phyloP scores from a whole-genome alignment of 306 rosid species.

The Cyclanthera cordifolia region DNA sequence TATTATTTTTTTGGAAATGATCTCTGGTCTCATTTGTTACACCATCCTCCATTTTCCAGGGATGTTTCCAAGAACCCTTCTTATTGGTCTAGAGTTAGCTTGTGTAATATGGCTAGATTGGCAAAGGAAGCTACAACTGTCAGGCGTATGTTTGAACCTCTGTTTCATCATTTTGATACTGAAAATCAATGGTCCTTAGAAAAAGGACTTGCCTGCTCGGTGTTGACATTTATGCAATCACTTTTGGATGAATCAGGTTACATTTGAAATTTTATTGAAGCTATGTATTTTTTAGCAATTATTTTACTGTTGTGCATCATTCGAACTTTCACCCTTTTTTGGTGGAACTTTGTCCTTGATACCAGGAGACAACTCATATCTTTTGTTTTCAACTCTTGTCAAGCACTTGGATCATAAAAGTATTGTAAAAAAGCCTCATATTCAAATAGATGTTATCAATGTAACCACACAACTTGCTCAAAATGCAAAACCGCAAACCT shows the following conservation, averaged over 20 bases:
- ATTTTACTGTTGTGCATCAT: background rate
- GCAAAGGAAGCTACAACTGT: constrained; percentile 76
- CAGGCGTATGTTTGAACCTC: constrained; percentile 78
- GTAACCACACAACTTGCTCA: constrained; percentile 55
- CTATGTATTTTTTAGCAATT: background rate
- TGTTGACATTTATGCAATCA: constrained; percentile 59
- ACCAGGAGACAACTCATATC: constrained; percentile 69
- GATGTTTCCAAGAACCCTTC: constrained; percentile 52
- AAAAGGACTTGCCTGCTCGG: constrained; percentile 50
- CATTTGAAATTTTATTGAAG: constrained; percentile 12
- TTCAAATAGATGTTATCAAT: constrained; percentile 52
- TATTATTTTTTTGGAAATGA: constrained; percentile 13
- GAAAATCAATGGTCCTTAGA: constrained; percentile 73
- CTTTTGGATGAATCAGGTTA: constrained; percentile 80
- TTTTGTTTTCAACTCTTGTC: constrained; percentile 66
- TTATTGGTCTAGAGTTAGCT: constrained; percentile 84
- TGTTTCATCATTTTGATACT: constrained; percentile 66
- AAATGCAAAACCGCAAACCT: constrained; percentile 50
- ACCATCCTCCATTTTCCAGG: constrained; percentile 35
- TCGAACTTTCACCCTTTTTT: background rate
- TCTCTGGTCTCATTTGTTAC: constrained; percentile 10
- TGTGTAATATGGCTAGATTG: constrained; percentile 61
- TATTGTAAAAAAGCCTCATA: constrained; percentile 50
- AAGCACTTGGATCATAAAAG: constrained; percentile 98
- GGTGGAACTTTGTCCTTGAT: constrained; percentile 17